These are phyloP conservation scores for Vaccinium myrtillus DNA, from an alignment of 148 eudicot genomes.

Conservation along the genomic window DNA sequence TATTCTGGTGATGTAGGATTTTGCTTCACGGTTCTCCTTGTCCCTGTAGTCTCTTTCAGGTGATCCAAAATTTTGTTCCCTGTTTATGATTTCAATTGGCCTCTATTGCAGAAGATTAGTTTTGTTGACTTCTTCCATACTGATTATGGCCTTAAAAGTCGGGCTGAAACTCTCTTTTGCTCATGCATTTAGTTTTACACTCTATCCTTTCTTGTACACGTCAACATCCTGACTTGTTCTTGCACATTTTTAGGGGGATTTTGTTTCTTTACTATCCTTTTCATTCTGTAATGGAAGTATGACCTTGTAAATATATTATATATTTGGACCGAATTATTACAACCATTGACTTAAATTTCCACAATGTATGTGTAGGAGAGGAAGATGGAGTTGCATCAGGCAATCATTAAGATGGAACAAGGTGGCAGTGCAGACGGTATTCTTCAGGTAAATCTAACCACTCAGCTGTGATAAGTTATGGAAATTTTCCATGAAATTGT, in stretches of 20 bases:
- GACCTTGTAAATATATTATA: neutral
- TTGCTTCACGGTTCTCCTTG: neutral
- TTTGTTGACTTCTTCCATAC: slow-evolving; percentile 2
- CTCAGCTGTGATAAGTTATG: slow-evolving; percentile 14
- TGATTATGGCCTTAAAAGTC: neutral
- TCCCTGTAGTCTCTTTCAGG: neutral
- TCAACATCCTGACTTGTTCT: neutral
- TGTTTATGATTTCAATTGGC: neutral
- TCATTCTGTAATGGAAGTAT: neutral
- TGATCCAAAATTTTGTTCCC: neutral
- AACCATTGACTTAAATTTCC: slow-evolving; percentile 16
- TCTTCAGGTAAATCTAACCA: slow-evolving; percentile 70
- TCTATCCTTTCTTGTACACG: neutral
- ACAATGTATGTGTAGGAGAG: slow-evolving; percentile 52
- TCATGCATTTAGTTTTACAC: neutral
- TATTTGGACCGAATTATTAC: neutral
- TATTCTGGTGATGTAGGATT: neutral
- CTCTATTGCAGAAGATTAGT: neutral
- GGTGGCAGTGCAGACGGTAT: slow-evolving; percentile 99
- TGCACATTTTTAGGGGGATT: neutral
- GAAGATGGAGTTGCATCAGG: slow-evolving; percentile 84
- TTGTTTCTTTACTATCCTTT: neutral
- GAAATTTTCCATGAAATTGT: neutral
- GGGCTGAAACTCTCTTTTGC: neutral
- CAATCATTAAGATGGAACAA: slow-evolving; percentile 89